Base-by-base conservation (phyloP, 2,329 filamentous ascomycete species). In the Didymellaceae sp. region DNA sequence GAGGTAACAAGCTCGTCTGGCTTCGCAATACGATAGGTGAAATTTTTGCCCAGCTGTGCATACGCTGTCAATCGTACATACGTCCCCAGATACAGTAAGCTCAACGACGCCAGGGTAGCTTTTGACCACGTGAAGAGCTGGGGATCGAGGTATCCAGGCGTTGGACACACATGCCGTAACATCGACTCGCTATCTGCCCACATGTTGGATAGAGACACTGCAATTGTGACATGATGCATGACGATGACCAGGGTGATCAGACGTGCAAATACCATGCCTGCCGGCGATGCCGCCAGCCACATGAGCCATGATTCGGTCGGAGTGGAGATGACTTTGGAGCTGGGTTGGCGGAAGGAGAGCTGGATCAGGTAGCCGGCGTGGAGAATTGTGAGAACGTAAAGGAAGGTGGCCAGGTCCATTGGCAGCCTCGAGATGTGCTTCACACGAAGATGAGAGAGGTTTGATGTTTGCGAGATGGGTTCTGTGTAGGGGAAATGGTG, bases 21-120 rank as follows among this genome's bases (percentile, higher is more conserved):
- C 42, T 70, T 60, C 0, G 76, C 66, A 2, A 85, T 74, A 2
- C 74, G 70, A 56, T 82, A 85, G 0, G 81, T 84, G 57, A 84
- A 84, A 48, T 81, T 76, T 8, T 65, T 70, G 1, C 81, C 82
- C 0, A 84, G 72, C 0, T 73, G 65, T 0, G 68, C 64, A 55
- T 77, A 83, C 0, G 80, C 74, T 0, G 69, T 38, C 2, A 77
- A 59, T 0, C 74, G 68, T n/a, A 75, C 34, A 6, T 46, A 54
- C 34, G 43, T 52, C 6, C 56, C 53, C 3, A 35, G 4, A 21
- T 54, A 58, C 18, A 54, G 17, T 1, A 58, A 8, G 1, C 25
- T 13, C 2, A 58, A 26, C 1, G 46, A 20, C 1, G 16, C 26
- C 2, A 54, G 11, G 11, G 38, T 14, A 1, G 38, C 11, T 5